Base-by-base conservation (phyloP, 805 yeast genomes). In the Starmera caribaea region DNA sequence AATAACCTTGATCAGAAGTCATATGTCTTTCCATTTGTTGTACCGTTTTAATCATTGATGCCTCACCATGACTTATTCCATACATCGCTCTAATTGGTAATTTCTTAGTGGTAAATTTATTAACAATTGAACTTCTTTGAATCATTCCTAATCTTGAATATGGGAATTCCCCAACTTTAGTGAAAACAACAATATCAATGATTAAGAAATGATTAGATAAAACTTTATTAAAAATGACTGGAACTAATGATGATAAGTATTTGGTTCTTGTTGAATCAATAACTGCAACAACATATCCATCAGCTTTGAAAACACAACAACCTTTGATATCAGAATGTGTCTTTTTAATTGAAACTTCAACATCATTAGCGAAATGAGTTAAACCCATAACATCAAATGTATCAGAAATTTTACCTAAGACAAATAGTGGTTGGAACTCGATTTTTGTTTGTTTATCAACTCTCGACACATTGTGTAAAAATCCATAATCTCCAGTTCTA, bases 401-500 rank as follows among this genome's bases (percentile, higher is more conserved):
- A 47, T 83, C 90, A 7, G 84, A 75, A 32, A 92, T 79, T 37
- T 78, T 70, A 0, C 98, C 97, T 36, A 92, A 59, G 5, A 87
- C 87, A 58, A 81, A 92, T 38, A 92, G 65, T 5, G 92, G 79
- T 53, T 88, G 96, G 59, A 87, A 63, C 29, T 62, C 63, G 11
- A 62, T 54, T 24, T 54, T 57, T 8, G 54, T 71, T 53, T 59
- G 70, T 55, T 59, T 53, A 39, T 64, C 56, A 55, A 70, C 51
- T 38, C 70, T 61, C 3, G 73, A 68, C 5, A 87, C 79, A 16
- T 79, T 81, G 52, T 88, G 95, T 40, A 92, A 67, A 56, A 92
- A 92, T 0, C 99, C 99, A 30, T 92, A 65, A 54, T 92, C 97
- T 1, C 97, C 97, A 0, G 97, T 92, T 46, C 98, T 69, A 48